A percentile compares a stretch with the other conserved stretches of the same genome.
Evolutionary conservation across 805 yeast genomes (phyloP).

Genomic region (Hanseniaspora lachancei): DNA sequence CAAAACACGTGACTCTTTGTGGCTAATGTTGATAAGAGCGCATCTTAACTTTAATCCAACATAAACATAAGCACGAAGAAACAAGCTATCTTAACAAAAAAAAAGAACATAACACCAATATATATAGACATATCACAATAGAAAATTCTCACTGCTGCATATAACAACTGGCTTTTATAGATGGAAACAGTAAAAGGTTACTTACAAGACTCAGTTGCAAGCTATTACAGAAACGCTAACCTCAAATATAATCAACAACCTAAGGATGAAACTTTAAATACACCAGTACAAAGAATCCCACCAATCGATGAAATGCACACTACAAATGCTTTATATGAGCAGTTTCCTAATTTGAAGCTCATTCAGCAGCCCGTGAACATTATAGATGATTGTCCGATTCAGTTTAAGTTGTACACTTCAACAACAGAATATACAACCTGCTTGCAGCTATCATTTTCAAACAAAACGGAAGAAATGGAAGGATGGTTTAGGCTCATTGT

Average conservation of each 20-base stretch:
- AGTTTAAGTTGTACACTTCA: neutral
- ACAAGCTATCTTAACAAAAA: too few relatives aligned
- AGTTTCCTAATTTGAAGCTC: too few relatives aligned
- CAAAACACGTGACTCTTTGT: neutral
- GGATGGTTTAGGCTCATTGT: neutral
- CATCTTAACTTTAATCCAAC: neutral
- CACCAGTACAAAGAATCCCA: too few relatives aligned
- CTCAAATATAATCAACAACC: neutral
- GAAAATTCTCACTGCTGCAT: neutral
- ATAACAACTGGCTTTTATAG: too few relatives aligned
- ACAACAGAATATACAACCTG: neutral
- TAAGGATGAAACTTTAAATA: too few relatives aligned
- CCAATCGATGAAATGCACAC: too few relatives aligned
- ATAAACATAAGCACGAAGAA: neutral
- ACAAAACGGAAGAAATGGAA: neutral
- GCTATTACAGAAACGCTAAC: neutral
- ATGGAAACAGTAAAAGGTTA: neutral
- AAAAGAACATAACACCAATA: neutral
- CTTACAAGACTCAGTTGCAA: neutral
- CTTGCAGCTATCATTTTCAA: neutral
- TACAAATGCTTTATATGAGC: too few relatives aligned
- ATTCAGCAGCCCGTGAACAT: too few relatives aligned
- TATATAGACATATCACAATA: neutral
- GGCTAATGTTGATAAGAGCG: neutral
- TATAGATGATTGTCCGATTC: too few relatives aligned